Evolutionary conservation across 2,329 filamentous ascomycete species (phyloP), one percentile per base, ranked within the genome.

Genomic region (Diaporthe sp.): DNA sequence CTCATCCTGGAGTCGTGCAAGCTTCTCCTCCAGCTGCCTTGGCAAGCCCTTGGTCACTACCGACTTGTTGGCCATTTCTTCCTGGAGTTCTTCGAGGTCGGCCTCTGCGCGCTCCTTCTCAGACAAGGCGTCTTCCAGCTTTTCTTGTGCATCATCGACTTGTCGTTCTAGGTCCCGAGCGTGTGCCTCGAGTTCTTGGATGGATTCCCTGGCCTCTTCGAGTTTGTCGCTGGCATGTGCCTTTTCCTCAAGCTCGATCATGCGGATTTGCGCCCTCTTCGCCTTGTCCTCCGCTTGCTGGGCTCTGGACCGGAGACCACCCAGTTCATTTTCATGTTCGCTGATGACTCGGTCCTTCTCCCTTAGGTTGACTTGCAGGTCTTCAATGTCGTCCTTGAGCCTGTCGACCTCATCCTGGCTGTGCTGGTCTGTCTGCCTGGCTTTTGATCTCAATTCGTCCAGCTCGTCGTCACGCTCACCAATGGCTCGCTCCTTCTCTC

Each of bases 31-130:
- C 25, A 94, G 88, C 82, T 96, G 93, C 42, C 93, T 90, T 70
- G 91, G 94, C 12, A 94, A 86, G 2, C 92, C 93, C 80, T 94
- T 95, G 17, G 93, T 94, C 70, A 91, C 91, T 50, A 95, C 88
- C 0, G 94, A 96, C 78, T 95, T 95, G 83, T 96, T 92, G 30
- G 93, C 89, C 88, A 95, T 91, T 78, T 95, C 94, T 71, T 94
- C 92, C 76, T 94, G 93, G 32, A 95, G 86, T 79, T 93, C 91
- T 78, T 92, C 88, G 22, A 93, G 84, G 74, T 93, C 88, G 9
- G 83, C 84, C 78, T 92, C 89, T 2, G 91, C 91, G 39, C 88
- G 86, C 30, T 90, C 85, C 77, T 89, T 90, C 72, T 91, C 87
- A 1, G 84, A 80, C 10, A 87, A 75, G 0, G 91, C 90, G 69